Conservation (phyloP, 2,329 filamentous ascomycete species). For the Daldinia sp. region DNA sequence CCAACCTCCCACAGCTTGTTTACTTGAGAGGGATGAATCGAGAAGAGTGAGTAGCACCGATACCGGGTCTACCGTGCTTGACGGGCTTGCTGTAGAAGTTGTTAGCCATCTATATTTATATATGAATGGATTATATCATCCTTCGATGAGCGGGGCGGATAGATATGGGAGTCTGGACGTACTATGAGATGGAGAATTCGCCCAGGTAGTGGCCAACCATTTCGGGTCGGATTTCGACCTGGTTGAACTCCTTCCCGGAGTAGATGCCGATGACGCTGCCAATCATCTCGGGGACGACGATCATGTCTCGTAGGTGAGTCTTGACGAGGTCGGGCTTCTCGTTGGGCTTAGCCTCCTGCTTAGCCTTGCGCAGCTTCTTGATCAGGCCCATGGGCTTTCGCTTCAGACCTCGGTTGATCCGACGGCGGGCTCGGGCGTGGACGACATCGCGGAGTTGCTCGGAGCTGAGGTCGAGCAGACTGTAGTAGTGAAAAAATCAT, state of each 20-base stretch:
- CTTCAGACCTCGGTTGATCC: slow-evolving; percentile 99
- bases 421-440: slow-evolving; percentile 96
- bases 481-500: slow-evolving; percentile 50
- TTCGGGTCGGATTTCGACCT: slow-evolving; percentile 99
- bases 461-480: slow-evolving; percentile 97
- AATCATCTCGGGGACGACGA: slow-evolving; percentile 99
- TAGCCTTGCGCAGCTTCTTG: slow-evolving; percentile 99
- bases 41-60: slow-evolving; percentile 99
- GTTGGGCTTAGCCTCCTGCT: slow-evolving; percentile 98
- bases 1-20: slow-evolving; percentile 65
- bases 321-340: slow-evolving; percentile 99
- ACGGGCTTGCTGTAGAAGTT: slow-evolving; percentile 82
- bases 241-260: slow-evolving; percentile 99
- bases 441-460: slow-evolving; percentile 99
- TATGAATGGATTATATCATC: background rate
- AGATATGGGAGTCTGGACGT: slow-evolving; percentile 58
- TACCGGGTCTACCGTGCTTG: slow-evolving; percentile 99
- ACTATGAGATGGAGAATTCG: slow-evolving; percentile 99
- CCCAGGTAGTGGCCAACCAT: slow-evolving; percentile 99
- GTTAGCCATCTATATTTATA: slow-evolving; percentile 56
- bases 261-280: slow-evolving; percentile 98
- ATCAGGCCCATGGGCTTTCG: slow-evolving; percentile 99
- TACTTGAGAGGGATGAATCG: slow-evolving; percentile 99
- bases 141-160: background rate
- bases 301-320: slow-evolving; percentile 99